phyloP scores from a whole-genome alignment of 495 filamentous ascomycete genomes.

The Penicillium ucsense region DNA sequence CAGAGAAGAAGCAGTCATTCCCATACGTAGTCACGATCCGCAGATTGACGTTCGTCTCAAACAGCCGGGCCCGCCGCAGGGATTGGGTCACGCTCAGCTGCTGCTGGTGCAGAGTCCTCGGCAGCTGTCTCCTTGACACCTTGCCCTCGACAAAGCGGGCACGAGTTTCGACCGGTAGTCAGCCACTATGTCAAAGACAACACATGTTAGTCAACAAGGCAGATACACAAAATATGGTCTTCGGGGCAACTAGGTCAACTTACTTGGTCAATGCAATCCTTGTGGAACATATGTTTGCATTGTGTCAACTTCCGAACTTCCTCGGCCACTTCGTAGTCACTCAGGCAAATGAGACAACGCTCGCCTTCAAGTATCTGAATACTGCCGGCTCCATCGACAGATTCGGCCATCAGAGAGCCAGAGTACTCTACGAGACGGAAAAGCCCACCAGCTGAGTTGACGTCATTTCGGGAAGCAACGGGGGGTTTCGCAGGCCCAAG shows the following conservation, averaged over 20 bases:
- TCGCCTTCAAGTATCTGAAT: constrained; percentile 47
- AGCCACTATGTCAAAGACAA: constrained; percentile 47
- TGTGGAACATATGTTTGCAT: constrained; percentile 64
- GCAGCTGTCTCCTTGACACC: constrained; percentile 43
- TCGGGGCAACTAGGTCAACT: constrained; percentile 4
- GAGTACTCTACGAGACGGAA: constrained; percentile 40
- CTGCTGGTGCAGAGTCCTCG: constrained; percentile 1
- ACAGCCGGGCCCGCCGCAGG: constrained; percentile 15
- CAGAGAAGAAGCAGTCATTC: background rate
- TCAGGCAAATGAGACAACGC: constrained; percentile 62
- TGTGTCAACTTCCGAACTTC: constrained; percentile 53
- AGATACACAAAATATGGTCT: background rate
- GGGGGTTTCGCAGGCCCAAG: constrained; percentile 67
- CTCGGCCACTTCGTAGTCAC: constrained; percentile 58
- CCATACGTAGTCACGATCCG: background rate
- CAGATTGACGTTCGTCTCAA: background rate
- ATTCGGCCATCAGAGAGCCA: constrained; percentile 41
- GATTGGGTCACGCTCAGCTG: constrained; percentile 8
- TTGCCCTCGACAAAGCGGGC: constrained; percentile 62
- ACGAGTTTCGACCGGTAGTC: constrained; percentile 71
- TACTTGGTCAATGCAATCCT: constrained; percentile 71
- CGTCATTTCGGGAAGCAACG: constrained; percentile 57
- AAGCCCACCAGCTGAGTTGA: constrained; percentile 53
- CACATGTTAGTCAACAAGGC: constrained; percentile 3
- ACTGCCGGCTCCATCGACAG: constrained; percentile 35